These are phyloP conservation scores for Suillus luteus DNA, from an alignment of 768 basidiomycete species.

Conservation along the genomic window DNA sequence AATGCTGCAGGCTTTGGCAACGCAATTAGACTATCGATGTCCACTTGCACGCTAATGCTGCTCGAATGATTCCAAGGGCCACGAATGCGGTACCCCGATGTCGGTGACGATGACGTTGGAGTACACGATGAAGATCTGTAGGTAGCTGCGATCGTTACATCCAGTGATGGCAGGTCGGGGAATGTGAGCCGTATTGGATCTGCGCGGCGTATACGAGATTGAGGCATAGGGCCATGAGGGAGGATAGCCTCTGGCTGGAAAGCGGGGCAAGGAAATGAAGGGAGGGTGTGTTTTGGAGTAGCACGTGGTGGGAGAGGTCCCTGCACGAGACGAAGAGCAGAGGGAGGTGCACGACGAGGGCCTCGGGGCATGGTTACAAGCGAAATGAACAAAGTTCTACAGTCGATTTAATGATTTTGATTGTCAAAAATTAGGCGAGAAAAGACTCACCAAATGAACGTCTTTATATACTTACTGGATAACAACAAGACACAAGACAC, in stretches of 20 bases:
- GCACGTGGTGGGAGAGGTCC: conserved; percentile 68
- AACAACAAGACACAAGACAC: neutral
- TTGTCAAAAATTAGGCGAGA: neutral
- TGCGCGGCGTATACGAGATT: conserved; percentile 20
- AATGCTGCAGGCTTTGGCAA: conserved; percentile 47
- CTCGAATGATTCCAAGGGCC: conserved; percentile 65
- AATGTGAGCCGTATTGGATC: conserved; percentile 14
- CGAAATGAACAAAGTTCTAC: neutral
- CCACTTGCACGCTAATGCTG: conserved; percentile 42
- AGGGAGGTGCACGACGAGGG: conserved; percentile 55
- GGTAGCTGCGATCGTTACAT: conserved; percentile 22
- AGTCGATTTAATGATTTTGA: neutral
- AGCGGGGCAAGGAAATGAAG: conserved; percentile 61
- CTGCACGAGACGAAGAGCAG: conserved; percentile 58
- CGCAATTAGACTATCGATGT: conserved; percentile 49
- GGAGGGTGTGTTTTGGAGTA: conserved; percentile 63
- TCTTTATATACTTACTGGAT: neutral
- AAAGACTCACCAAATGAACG: neutral
- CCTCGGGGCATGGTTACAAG: conserved; percentile 52
- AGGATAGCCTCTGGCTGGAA: conserved; percentile 39
- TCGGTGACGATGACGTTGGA: conserved; percentile 21
- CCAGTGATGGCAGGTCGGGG: conserved; percentile 28
- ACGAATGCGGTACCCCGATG: conserved; percentile 32
- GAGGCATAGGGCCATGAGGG: conserved; percentile 23
- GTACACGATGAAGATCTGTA: conserved; percentile 17